Evolutionary conservation across 306 rosid genomes (phyloP), one percentile per base, ranked within the genome.

Genomic region (Quercus variabilis): DNA sequence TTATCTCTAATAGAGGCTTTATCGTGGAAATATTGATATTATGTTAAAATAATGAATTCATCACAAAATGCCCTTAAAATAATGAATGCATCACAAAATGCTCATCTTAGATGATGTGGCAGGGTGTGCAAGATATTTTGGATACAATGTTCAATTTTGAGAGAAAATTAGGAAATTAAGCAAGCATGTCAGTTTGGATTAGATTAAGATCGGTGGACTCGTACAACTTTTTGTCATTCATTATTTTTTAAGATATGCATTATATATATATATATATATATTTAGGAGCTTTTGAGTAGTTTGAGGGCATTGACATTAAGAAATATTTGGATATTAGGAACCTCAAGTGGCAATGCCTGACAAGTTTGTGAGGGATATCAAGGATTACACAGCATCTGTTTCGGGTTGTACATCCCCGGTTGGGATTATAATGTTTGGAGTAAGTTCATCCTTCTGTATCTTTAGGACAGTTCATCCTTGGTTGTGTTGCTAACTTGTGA

Each of bases 391-490:
- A 0, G 68, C 67, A 64, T 76, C 86, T 64, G 86, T 80, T 79
- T 88, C 92, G 18, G 87, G 63, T 67, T 64, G n/a, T 51, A 77
- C 80, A 20, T 63, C 83, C 57, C 94, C 90, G 0, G 54, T 69
- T 51, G 90, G 87, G 23, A 82, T 90, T 73, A 74, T 87, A 30
- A 73, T 87, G 71, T 88, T 90, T 85, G 92, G 94, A 82, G 94
- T 90, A 59, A 80, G 94, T 81, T 26, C 46, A 0, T 51, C 31
- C 17, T 3, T 76, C 43, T 64, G 13, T 15, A 71, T 10, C 52
- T 68, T 70, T 71, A 20, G 20, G 54, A 5, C 26, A 49, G 55
- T 72, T 31, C 55, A 54, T 23, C 19, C 15, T 55, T 83, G 6
- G 2, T 43, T 51, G 54, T 46, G 19, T 76, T 55, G 63, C 74